A percentile compares a stretch with the other conserved stretches of the same genome.
phyloP scores from a whole-genome alignment of 2,329 filamentous ascomycete species.

The Neonectria sp. region DNA sequence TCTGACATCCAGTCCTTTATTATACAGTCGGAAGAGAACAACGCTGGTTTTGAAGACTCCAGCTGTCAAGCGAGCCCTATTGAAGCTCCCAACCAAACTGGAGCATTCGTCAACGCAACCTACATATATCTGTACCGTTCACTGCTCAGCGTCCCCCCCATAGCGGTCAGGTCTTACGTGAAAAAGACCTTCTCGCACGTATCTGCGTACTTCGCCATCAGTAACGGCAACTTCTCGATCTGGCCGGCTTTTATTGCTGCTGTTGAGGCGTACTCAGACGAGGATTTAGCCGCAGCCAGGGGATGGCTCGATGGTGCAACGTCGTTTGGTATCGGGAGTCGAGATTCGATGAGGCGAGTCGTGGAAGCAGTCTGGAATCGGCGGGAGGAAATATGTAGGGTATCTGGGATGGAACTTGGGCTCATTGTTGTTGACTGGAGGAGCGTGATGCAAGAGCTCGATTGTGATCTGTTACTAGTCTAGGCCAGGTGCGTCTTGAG shows the following conservation, averaged over 20 bases:
- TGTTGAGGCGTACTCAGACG: conserved; percentile 8
- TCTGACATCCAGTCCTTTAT: neutral
- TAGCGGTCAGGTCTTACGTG: conserved; percentile 1
- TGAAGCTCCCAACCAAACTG: conserved; percentile 2
- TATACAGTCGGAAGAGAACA: neutral
- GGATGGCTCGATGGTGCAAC: conserved; percentile 6
- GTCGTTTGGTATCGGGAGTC: conserved; percentile 19
- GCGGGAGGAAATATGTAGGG: neutral
- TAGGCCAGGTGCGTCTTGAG: neutral
- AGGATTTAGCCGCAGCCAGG: conserved; percentile 7
- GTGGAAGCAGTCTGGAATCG: conserved; percentile 12
- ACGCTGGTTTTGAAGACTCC: neutral
- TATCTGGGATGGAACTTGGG: conserved; percentile 6
- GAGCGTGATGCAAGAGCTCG: conserved; percentile 22
- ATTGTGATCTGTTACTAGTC: conserved; percentile 14
- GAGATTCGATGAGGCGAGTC: conserved; percentile 4
- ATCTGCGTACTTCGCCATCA: conserved; percentile 5
- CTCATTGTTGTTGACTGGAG: conserved; percentile 18
- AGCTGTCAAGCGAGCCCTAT: neutral
- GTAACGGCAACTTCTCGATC: conserved; percentile 16
- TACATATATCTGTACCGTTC: conserved; percentile 22
- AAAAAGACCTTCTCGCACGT: conserved; percentile 12
- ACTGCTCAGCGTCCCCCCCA: conserved; percentile 4
- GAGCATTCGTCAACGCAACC: conserved; percentile 14
- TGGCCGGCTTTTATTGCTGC: conserved; percentile 21